Base-by-base conservation (phyloP, 1,139 yeast genomes). In the Pichia sp. region DNA sequence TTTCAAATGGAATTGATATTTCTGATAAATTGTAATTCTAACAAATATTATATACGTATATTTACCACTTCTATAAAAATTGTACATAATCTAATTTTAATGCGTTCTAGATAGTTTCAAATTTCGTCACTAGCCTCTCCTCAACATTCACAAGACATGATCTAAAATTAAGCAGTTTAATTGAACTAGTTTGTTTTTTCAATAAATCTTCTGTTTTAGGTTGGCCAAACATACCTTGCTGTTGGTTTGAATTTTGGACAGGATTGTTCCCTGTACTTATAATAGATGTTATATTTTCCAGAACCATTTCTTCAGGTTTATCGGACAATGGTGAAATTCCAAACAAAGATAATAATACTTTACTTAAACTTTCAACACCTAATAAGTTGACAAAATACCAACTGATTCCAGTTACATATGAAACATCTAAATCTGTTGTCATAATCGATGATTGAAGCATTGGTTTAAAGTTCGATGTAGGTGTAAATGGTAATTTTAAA, bases 321-420 rank as follows among this genome's bases (percentile, higher is more conserved):
- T 28, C n/a, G 22, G 42, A 35, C 24, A 34, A 25, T 5, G 24
- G 30, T 6, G 40, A 23, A 5, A 42, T 28, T 11, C 41, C 43
- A 3, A 48, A 40, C 4, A 40, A 11, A n/a, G 37, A 11, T 11
- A 32, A 32, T 12, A 43, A 26, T 6, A 48, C 23, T 20, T 34
- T 39, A 12, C 40, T 38, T 2, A 92, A 80, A 0, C 96, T 87
- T 53, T 80, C 78, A 51, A 92, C 73, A 32, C 98, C 98, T 47
- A 90, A 67, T 54, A 89, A 76, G 49, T 89, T 87, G 46, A 92
- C 86, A 63, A 92, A 87, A 63, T 92, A 92, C 98, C 97, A 92
- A n/a, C 97, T 89, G 29, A 94, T 82, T 3, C 96, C 82, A 34
- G 95, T 83, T n/a, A 92, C 98, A 78, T 95, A 92, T 35, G 96